Conservation (phyloP, 2,329 filamentous ascomycete species). For the Fragosphaeria purpurea region DNA sequence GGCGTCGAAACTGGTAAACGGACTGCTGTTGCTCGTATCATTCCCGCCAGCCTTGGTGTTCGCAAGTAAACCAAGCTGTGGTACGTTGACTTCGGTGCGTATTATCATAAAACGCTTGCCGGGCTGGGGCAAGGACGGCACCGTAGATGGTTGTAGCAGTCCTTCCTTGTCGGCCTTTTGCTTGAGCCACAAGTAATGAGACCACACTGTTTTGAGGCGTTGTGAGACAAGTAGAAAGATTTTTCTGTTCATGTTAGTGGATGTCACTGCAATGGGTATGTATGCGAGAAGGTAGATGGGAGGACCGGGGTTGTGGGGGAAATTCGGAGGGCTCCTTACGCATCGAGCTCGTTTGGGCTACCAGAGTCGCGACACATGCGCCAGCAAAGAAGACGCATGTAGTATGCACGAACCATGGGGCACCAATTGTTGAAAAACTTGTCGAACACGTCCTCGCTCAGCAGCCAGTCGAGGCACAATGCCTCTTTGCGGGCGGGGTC, state of each 20-base stretch:
- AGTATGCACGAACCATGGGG: slow-evolving; percentile 89
- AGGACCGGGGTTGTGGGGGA: slow-evolving; percentile 43
- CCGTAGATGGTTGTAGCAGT: slow-evolving; percentile 56
- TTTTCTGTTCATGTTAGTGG: slow-evolving; percentile 32
- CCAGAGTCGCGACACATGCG: slow-evolving; percentile 69
- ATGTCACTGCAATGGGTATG: slow-evolving; percentile 24
- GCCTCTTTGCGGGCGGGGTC: slow-evolving; percentile 57
- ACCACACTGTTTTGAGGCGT: slow-evolving; percentile 64
- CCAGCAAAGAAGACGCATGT: slow-evolving; percentile 85
- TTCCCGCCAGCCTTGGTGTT: neutral
- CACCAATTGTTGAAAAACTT: slow-evolving; percentile 89
- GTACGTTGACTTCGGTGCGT: slow-evolving; percentile 55
- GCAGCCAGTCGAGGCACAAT: slow-evolving; percentile 64
- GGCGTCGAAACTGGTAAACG: slow-evolving; percentile 7
- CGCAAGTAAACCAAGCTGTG: slow-evolving; percentile 33
- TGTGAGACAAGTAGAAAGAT: slow-evolving; percentile 60
- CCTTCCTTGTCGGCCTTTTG: slow-evolving; percentile 50
- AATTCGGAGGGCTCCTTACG: slow-evolving; percentile 39
- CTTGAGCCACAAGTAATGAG: slow-evolving; percentile 67
- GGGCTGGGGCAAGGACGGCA: slow-evolving; percentile 75
- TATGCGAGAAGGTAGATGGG: slow-evolving; percentile 56
- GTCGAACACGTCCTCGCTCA: slow-evolving; percentile 66
- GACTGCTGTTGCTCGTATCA: neutral
- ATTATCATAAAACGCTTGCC: slow-evolving; percentile 83
- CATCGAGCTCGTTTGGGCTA: slow-evolving; percentile 52